Evolutionary conservation across 1,284 basidiomycete genomes (phyloP).

Genomic region (Naganishia albida): DNA sequence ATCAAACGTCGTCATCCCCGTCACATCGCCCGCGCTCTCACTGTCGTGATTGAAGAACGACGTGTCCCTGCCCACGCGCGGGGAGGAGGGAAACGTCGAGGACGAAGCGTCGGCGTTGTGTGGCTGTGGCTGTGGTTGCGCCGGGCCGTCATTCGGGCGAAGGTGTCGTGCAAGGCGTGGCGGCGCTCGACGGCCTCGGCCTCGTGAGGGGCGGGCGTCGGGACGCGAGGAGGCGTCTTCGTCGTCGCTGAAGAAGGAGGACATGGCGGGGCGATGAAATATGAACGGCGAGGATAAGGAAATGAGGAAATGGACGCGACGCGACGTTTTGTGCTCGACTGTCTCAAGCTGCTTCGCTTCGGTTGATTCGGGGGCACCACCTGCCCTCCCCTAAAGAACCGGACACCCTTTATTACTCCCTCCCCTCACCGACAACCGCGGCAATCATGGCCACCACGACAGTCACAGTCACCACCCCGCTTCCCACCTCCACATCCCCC

Average conservation of each 20-base stretch:
- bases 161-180: constrained; percentile 31
- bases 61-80: background rate
- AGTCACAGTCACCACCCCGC: background rate
- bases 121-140: too few relatives aligned
- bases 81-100: constrained; percentile 9
- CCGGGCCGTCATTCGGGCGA: background rate
- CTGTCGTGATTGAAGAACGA: background rate
- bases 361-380: background rate
- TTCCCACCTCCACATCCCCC: constrained; percentile 2
- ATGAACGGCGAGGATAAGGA: background rate
- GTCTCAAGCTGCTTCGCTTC: background rate
- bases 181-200: background rate
- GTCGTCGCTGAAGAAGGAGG: constrained; percentile 36
- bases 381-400: background rate
- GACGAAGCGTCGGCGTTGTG: constrained; percentile 23
- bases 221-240: constrained; percentile 24
- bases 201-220: background rate
- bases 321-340: background rate
- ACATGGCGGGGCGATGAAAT: constrained; percentile 31
- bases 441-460: background rate
- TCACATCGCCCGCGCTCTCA: background rate
- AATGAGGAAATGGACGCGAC: background rate
- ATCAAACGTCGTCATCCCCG: constrained; percentile 1
- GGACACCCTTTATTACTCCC: background rate
- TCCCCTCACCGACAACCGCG: background rate